A percentile compares a stretch with the other conserved stretches of the same genome.
phyloP scores from a whole-genome alignment of 2,329 filamentous ascomycete genomes.

The Fusarium buxicola region DNA sequence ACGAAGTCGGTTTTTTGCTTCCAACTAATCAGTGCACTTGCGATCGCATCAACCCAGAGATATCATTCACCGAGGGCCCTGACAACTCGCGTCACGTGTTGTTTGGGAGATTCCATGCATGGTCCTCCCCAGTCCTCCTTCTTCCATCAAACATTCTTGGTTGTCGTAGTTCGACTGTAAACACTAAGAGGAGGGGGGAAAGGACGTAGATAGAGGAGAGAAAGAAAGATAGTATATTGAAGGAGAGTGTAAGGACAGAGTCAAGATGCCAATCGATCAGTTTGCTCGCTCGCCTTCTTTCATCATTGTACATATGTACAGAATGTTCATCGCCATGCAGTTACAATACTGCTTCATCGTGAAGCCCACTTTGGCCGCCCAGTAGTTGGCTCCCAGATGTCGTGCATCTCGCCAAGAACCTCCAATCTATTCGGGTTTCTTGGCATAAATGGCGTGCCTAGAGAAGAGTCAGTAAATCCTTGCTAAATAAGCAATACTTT shows the following conservation, averaged over 20 bases:
- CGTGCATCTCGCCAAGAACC: neutral
- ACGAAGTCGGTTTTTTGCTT: too few relatives aligned
- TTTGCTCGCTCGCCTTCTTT: neutral
- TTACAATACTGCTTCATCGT: neutral
- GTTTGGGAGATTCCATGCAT: too few relatives aligned
- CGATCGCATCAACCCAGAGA: too few relatives aligned
- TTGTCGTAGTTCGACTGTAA: too few relatives aligned
- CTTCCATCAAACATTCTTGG: too few relatives aligned
- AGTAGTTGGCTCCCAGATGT: neutral
- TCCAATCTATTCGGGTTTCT: neutral
- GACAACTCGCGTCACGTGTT: too few relatives aligned
- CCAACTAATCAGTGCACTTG: too few relatives aligned
- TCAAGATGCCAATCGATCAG: neutral
- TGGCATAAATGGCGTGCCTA: slow-evolving; percentile 27
- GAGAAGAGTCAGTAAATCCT: neutral
- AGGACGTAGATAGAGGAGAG: too few relatives aligned
- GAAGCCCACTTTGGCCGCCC: neutral
- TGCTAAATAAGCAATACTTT: accelerated
- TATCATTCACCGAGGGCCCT: too few relatives aligned
- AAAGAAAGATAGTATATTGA: too few relatives aligned
- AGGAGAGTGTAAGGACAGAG: neutral
- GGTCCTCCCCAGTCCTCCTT: too few relatives aligned
- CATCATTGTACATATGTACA: neutral
- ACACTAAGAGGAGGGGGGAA: too few relatives aligned
- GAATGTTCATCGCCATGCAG: neutral